Percentiles rank a stretch among this genome's conserved stretches.
phyloP scores from a whole-genome alignment of 371 early-diverging fungal genomes.

The Mucor velutinosus region DNA sequence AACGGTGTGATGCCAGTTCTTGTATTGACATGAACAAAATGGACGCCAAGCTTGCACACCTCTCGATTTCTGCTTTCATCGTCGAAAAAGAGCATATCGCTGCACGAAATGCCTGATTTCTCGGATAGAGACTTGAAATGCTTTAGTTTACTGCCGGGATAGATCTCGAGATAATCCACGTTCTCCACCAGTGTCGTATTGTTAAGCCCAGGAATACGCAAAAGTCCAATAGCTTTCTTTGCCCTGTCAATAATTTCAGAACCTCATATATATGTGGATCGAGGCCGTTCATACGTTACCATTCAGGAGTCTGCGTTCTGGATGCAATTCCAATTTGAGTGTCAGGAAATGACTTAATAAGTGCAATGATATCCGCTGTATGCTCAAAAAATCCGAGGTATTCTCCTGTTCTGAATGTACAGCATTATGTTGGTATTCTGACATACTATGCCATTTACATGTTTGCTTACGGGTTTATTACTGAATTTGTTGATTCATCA shows the following conservation, averaged over 20 bases:
- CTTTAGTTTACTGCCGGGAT: slow-evolving; percentile 43
- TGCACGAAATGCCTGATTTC: slow-evolving; percentile 41
- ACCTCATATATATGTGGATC: not conserved
- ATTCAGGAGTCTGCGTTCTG: slow-evolving; percentile 49
- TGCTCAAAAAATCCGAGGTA: slow-evolving; percentile 35
- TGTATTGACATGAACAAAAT: slow-evolving; percentile 32
- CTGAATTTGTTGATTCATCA: slow-evolving; percentile 15
- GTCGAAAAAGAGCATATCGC: slow-evolving; percentile 64
- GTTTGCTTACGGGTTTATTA: slow-evolving; percentile 18
- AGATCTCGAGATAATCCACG: slow-evolving; percentile 46
- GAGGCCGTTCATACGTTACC: slow-evolving; percentile 25
- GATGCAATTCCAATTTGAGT: slow-evolving; percentile 55
- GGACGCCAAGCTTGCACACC: slow-evolving; percentile 40
- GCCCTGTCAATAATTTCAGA: slow-evolving; percentile 22
- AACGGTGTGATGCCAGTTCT: slow-evolving; percentile 37
- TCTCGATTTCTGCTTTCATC: slow-evolving; percentile 54
- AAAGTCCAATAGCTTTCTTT: slow-evolving; percentile 21
- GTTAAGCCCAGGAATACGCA: slow-evolving; percentile 30
- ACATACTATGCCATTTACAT: not conserved
- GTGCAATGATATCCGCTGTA: slow-evolving; percentile 38
- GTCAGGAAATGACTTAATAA: slow-evolving; percentile 38
- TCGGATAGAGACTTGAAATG: slow-evolving; percentile 46
- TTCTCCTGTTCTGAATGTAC: slow-evolving; percentile 23
- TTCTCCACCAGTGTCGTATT: slow-evolving; percentile 27
- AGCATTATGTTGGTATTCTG: not conserved